These are phyloP conservation scores for Termitomyces sp. DNA, from an alignment of 768 basidiomycete genomes.

Conservation along the genomic window DNA sequence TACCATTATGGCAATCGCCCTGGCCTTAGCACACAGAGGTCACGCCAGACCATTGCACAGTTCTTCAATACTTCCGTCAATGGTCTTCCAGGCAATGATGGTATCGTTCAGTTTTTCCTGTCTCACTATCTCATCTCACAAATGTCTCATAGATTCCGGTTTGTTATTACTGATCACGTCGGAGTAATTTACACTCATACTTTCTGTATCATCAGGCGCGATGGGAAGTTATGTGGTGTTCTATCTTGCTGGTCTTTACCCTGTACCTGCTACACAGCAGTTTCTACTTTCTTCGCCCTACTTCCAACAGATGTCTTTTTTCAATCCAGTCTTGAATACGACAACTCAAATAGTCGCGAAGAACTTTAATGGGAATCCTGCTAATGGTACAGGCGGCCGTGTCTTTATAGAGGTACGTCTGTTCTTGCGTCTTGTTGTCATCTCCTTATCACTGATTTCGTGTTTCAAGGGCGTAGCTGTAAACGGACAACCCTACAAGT, in stretches of 20 bases:
- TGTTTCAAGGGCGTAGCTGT: conserved; percentile 47
- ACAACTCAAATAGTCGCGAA: conserved; percentile 50
- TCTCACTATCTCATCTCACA: conserved; percentile 15
- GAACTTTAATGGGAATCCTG: conserved; percentile 48
- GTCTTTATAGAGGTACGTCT: conserved; percentile 49
- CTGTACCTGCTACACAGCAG: conserved; percentile 55
- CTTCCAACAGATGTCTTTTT: conserved; percentile 56
- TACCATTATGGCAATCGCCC: conserved; percentile 63
- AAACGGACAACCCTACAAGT: conserved; percentile 51
- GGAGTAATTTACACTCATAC: not conserved
- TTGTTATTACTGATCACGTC: not conserved
- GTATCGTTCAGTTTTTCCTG: conserved; percentile 23
- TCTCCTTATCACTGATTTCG: not conserved
- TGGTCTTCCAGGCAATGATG: conserved; percentile 64
- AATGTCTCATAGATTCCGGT: conserved; percentile 17
- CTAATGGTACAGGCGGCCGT: conserved; percentile 42
- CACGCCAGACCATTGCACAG: conserved; percentile 48
- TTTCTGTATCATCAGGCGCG: conserved; percentile 30
- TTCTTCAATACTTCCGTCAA: conserved; percentile 50
- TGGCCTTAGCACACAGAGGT: conserved; percentile 50
- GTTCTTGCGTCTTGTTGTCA: not conserved
- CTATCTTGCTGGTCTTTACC: conserved; percentile 56
- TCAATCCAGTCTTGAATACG: conserved; percentile 50
- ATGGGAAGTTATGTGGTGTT: conserved; percentile 61
- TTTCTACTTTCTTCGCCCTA: conserved; percentile 56